Evolutionary conservation across 352 stramenopile genomes (phyloP), one percentile per base, ranked within the genome.

Genomic region (Globisporangium nunn): DNA sequence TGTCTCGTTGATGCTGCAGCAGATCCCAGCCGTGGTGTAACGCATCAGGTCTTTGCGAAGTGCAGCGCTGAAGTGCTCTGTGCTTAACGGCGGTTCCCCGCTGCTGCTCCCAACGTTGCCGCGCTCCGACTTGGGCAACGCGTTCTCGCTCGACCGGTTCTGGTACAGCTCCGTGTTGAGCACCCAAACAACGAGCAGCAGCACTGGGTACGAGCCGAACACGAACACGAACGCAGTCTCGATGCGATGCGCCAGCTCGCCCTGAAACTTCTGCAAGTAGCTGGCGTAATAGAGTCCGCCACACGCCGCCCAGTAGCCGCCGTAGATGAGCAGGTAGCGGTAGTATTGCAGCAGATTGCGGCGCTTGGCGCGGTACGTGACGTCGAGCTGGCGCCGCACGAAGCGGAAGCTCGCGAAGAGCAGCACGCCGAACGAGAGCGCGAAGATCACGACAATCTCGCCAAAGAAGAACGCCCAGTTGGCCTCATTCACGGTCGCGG

Each of bases 381-480:
- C 81, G 53, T 93, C 84, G 50, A 93, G 50, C 59, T 92, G 84
- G 11, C 84, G 80, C n/a, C 82, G 66, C 29, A 85, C 84, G 50
- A 93, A 93, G 43, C 84, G 84, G 56, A 93, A 90, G 55, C 78
- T 94, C 23, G 84, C 84, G 47, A 93, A 91, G 4, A 94, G 63
- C 39, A 92, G 69, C 53, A 92, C 84, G 3, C 65, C 67, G 18
- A 91, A 69, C 23, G 81, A 94, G 23, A 89, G 30, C 18, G 69
- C 60, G 51, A 78, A 88, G 43, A 72, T 86, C 18, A 18, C 59
- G 2, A 75, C 57, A 43, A 94, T 68, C 8, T 71, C 54, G 15
- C 62, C 75, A 54, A 87, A 94, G 11, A 91, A 54, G 33, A 81
- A 70, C 43, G 83, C 43, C 84, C 81, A 92, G 50, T 87, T 86